phyloP scores from a whole-genome alignment of 2,329 filamentous ascomycete species.

The Exophiala lecanii-corni region DNA sequence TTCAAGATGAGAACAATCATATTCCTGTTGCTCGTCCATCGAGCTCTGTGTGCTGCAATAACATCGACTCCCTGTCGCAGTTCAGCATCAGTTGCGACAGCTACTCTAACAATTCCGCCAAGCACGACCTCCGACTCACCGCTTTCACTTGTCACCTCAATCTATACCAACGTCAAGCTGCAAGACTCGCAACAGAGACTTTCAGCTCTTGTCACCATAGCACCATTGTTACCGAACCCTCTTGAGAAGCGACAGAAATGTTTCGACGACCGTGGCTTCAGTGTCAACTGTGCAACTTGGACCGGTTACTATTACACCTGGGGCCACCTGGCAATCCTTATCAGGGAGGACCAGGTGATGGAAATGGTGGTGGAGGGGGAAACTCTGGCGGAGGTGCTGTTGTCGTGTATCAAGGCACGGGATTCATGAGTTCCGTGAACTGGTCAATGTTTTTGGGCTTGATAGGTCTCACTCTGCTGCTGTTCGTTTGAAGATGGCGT shows the following conservation, averaged over 20 bases:
- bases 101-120: slow-evolving; percentile 9
- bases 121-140: slow-evolving; percentile 2
- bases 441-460: slow-evolving; percentile 13
- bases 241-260: slow-evolving; percentile 24
- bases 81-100: slow-evolving; percentile 7
- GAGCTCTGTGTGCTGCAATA: slow-evolving; percentile 11
- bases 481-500: too few relatives aligned
- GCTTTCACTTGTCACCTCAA: slow-evolving; percentile 8
- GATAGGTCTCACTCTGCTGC: slow-evolving; percentile 9
- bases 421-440: slow-evolving; percentile 5
- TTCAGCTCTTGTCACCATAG: slow-evolving; percentile 23
- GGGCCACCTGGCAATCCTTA: slow-evolving; percentile 25
- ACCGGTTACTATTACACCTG: slow-evolving; percentile 29
- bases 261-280: slow-evolving; percentile 27
- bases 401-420: slow-evolving; percentile 16
- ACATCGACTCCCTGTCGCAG: slow-evolving; percentile 8
- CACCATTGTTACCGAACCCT: slow-evolving; percentile 21
- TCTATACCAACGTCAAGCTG: slow-evolving; percentile 4
- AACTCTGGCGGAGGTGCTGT: slow-evolving; percentile 7
- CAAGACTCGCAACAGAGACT: slow-evolving; percentile 5
- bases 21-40: slow-evolving; percentile 13
- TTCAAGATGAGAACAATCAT: slow-evolving; percentile 15
- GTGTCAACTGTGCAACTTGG: slow-evolving; percentile 28
- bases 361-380: slow-evolving; percentile 9
- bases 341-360: slow-evolving; percentile 20